These are phyloP conservation scores for Curvularia verruculosa DNA, from an alignment of 2,329 filamentous ascomycete species.

Conservation along the genomic window DNA sequence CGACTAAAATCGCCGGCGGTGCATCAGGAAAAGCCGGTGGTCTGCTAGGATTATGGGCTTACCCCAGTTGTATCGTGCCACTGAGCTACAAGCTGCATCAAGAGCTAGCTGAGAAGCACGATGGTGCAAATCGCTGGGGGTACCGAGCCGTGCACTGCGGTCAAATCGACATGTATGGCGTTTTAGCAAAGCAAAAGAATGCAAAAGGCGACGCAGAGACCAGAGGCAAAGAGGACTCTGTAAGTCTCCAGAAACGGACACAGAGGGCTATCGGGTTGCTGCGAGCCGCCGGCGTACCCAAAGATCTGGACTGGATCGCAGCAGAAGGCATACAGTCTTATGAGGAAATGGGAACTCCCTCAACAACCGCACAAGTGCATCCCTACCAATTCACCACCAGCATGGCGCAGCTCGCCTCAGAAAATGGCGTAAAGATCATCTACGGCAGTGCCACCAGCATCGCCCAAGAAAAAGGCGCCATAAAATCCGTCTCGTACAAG, in stretches of 20 bases:
- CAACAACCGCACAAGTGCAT: constrained; percentile 90
- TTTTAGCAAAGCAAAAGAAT: constrained; percentile 37
- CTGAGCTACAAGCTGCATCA: constrained; percentile 84
- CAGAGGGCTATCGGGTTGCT: constrained; percentile 58
- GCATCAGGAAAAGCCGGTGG: constrained; percentile 96
- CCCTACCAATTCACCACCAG: constrained; percentile 87
- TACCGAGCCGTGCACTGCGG: constrained; percentile 82
- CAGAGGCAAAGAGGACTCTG: constrained; percentile 45
- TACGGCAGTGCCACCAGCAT: constrained; percentile 74
- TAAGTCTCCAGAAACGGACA: constrained; percentile 63
- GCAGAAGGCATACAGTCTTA: constrained; percentile 70
- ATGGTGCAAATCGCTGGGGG: constrained; percentile 80
- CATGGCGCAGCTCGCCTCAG: constrained; percentile 76
- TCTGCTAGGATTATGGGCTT: constrained; percentile 88
- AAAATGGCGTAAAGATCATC: constrained; percentile 64
- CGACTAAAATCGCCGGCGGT: constrained; percentile 81
- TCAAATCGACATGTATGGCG: constrained; percentile 61
- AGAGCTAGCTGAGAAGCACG: constrained; percentile 82
- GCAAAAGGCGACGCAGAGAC: constrained; percentile 36
- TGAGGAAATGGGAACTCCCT: constrained; percentile 80
- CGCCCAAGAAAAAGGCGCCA: constrained; percentile 60
- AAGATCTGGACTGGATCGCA: constrained; percentile 85
- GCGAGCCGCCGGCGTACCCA: constrained; percentile 68
- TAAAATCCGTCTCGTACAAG: constrained; percentile 68
- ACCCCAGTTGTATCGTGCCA: constrained; percentile 81